Conservation (phyloP, 2,329 filamentous ascomycete genomes). For the Teratosphaeria epicoccoides region DNA sequence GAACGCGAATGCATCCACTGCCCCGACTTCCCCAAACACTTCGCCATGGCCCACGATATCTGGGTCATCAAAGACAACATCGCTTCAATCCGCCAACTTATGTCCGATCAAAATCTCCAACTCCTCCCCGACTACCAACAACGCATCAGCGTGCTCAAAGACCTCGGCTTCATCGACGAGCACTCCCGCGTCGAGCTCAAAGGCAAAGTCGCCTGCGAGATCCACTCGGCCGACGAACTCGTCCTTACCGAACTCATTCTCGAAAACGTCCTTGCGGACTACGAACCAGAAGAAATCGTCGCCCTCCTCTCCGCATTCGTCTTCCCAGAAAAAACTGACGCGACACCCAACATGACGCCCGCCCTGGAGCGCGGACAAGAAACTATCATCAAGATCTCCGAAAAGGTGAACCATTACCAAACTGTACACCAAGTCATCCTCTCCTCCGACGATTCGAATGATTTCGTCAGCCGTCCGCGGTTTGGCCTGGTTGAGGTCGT, state of each 20-base stretch:
- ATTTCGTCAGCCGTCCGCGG: slow-evolving; percentile 75
- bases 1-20: slow-evolving; percentile 57
- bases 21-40: slow-evolving; percentile 77
- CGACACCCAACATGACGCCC: slow-evolving; percentile 67
- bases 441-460: slow-evolving; percentile 78
- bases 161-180: slow-evolving; percentile 84
- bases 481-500: slow-evolving; percentile 97
- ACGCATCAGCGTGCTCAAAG: slow-evolving; percentile 80
- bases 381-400: slow-evolving; percentile 79
- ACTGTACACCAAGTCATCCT: slow-evolving; percentile 86
- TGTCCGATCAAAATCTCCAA: slow-evolving; percentile 94
- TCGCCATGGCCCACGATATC: slow-evolving; percentile 91
- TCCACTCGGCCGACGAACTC: slow-evolving; percentile 92
- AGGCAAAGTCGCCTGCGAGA: slow-evolving; percentile 96
- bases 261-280: slow-evolving; percentile 90
- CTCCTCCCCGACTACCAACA: slow-evolving; percentile 95
- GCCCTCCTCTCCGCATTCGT: slow-evolving; percentile 89
- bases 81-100: slow-evolving; percentile 69
- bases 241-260: slow-evolving; percentile 93
- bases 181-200: slow-evolving; percentile 84
- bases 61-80: slow-evolving; percentile 96
- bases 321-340: slow-evolving; percentile 92
- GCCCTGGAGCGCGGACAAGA: slow-evolving; percentile 72
- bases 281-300: slow-evolving; percentile 92
- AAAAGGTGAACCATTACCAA: slow-evolving; percentile 86